Conservation (phyloP, 352 stramenopile genomes). For the Globisporangium rhizosaccharum region DNA sequence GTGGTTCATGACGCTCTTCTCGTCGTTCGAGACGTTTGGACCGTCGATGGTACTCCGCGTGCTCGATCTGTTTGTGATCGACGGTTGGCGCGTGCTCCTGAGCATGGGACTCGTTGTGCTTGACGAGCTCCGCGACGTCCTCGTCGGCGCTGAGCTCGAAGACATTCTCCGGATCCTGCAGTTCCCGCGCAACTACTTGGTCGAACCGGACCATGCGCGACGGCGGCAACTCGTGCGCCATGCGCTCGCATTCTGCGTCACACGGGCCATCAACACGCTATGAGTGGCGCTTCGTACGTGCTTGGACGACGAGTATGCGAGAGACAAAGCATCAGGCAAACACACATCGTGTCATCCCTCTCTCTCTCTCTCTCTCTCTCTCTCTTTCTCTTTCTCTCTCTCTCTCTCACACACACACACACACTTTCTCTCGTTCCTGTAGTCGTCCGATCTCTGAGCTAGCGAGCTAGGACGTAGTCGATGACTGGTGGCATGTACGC, state of each 20-base stretch:
- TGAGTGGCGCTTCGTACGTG: not conserved
- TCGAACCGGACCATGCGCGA: conserved; percentile 30
- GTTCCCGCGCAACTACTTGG: conserved; percentile 47
- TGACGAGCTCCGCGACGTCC: conserved; percentile 51
- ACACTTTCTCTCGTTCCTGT: not conserved
- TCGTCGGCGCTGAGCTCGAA: conserved; percentile 59
- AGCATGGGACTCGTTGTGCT: conserved; percentile 76
- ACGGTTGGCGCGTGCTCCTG: conserved; percentile 76
- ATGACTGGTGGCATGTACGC: not conserved
- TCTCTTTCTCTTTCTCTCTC: too few species aligned
- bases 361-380: too few species aligned
- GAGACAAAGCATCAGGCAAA: not conserved
- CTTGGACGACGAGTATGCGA: not conserved
- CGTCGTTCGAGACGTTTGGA: conserved; percentile 72
- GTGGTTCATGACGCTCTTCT: conserved; percentile 86
- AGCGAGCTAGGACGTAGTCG: not conserved
- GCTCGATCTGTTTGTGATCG: conserved; percentile 77
- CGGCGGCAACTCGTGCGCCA: conserved; percentile 50
- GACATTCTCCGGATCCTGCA: conserved; percentile 65
- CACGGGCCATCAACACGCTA: conserved; percentile 35
- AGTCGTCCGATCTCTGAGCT: not conserved
- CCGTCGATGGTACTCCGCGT: conserved; percentile 58
- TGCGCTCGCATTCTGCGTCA: conserved; percentile 61
- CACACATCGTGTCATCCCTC: not conserved
- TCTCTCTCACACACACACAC: too few species aligned